These are phyloP conservation scores for Hapsidospora chrysogenum DNA, from an alignment of 495 filamentous ascomycete genomes.

Conservation along the genomic window DNA sequence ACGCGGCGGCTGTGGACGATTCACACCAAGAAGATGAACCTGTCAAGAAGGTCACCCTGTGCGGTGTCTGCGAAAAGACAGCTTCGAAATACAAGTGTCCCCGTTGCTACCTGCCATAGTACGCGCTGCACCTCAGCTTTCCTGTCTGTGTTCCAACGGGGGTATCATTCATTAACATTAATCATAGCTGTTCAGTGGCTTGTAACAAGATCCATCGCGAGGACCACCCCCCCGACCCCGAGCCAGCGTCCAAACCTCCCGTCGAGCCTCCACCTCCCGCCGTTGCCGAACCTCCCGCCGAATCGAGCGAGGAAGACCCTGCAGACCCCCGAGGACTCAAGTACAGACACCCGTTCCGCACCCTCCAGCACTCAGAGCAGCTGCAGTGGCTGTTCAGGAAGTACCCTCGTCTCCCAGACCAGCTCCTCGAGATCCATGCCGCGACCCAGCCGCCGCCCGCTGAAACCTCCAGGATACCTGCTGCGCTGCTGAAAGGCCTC, in stretches of 20 bases:
- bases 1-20: too few relatives aligned
- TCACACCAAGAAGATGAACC: not conserved
- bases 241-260: conserved; percentile 2
- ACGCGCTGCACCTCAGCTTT: too few relatives aligned
- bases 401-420: conserved; percentile 32
- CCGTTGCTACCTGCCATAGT: conserved; percentile 46
- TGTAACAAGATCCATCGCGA: conserved; percentile 50
- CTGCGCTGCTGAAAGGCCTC: not conserved
- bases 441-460: conserved; percentile 25
- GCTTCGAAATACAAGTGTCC: conserved; percentile 50
- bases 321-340: conserved; percentile 11
- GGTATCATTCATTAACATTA: too few relatives aligned
- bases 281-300: conserved; percentile 4
- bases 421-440: conserved; percentile 34
- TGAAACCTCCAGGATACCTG: not conserved
- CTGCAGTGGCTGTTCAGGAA: conserved; percentile 32
- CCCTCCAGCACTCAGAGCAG: conserved; percentile 21
- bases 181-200: conserved; percentile 45
- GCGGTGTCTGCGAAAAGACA: conserved; percentile 41
- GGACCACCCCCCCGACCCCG: conserved; percentile 15
- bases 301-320: conserved; percentile 5
- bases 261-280: conserved; percentile 2
- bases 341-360: conserved; percentile 14
- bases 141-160: too few relatives aligned
- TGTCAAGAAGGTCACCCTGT: conserved; percentile 13